Conservation (phyloP, 495 filamentous ascomycete species). For the Astrothelium macrocarpum region DNA sequence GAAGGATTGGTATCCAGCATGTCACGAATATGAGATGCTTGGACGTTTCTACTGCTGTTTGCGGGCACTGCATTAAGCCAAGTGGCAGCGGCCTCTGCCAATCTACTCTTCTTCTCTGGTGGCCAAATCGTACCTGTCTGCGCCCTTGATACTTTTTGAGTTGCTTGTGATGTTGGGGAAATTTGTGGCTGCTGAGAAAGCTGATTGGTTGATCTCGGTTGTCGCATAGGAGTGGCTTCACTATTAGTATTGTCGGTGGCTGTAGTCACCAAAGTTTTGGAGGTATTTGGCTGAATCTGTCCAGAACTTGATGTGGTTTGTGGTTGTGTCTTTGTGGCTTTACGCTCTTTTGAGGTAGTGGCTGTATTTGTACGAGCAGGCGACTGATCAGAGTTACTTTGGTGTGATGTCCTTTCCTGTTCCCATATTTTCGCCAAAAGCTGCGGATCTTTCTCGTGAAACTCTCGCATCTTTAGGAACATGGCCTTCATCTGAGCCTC, state of each 20-base stretch:
- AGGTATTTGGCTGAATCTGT: background rate
- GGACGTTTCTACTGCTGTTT: constrained; percentile 21
- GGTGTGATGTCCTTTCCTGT: constrained; percentile 26
- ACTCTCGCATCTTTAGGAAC: constrained; percentile 35
- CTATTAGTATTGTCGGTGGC: background rate
- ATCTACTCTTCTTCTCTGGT: constrained; percentile 26
- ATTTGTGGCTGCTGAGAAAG: background rate
- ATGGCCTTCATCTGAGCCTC: constrained; percentile 28
- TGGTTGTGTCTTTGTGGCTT: background rate
- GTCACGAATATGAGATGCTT: constrained; percentile 27
- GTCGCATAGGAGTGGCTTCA: too few relatives aligned
- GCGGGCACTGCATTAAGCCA: constrained; percentile 24
- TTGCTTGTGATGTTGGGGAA: background rate
- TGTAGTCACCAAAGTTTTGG: background rate
- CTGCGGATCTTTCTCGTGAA: constrained; percentile 31
- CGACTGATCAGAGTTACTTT: background rate
- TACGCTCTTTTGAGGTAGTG: background rate
- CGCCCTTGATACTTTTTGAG: constrained; percentile 1
- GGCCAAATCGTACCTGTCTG: constrained; percentile 30
- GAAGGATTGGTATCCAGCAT: constrained; percentile 41
- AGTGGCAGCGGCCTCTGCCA: constrained; percentile 24
- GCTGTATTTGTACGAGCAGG: background rate
- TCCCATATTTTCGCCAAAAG: constrained; percentile 34
- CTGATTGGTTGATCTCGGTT: background rate
- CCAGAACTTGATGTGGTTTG: background rate